Conservation (phyloP, 768 basidiomycete genomes). For the Lenzites betulinus region DNA sequence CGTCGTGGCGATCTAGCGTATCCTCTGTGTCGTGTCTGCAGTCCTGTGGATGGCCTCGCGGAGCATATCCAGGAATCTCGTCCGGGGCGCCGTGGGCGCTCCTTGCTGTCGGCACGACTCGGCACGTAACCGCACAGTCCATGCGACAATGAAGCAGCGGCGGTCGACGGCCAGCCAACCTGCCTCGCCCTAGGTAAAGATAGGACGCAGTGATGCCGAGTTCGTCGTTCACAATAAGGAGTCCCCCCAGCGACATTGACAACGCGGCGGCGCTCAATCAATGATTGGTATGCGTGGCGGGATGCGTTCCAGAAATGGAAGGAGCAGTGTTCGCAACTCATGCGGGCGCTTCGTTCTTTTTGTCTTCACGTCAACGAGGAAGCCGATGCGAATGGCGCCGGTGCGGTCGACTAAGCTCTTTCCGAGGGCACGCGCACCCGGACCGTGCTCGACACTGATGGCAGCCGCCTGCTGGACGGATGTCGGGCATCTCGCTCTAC, state of each 20-base stretch:
- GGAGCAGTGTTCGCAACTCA: constrained; percentile 13
- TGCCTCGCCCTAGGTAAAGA: not conserved
- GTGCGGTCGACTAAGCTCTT: constrained; percentile 5
- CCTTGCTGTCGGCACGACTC: not conserved
- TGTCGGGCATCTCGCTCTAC: constrained; percentile 2
- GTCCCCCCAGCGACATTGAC: not conserved
- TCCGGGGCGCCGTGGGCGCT: not conserved
- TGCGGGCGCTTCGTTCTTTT: constrained; percentile 13
- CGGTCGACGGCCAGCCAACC: not conserved
- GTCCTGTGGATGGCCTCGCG: not conserved
- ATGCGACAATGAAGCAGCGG: not conserved
- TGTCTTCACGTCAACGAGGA: constrained; percentile 14
- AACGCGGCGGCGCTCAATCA: not conserved
- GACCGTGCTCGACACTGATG: constrained; percentile 1
- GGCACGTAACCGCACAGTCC: not conserved
- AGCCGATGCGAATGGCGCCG: constrained; percentile 7
- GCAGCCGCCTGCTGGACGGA: not conserved
- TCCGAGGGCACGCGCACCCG: not conserved
- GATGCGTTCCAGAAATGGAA: constrained; percentile 8
- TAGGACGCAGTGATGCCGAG: not conserved
- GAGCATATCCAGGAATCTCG: not conserved
- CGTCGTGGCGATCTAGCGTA: not conserved
- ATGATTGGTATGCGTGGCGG: not conserved
- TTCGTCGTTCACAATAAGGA: constrained; percentile 15
- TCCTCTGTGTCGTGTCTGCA: not conserved